A percentile compares a stretch with the other conserved stretches of the same genome.
phyloP scores from a whole-genome alignment of 106 monocot genomes.

The Dendrobium huoshanense region DNA sequence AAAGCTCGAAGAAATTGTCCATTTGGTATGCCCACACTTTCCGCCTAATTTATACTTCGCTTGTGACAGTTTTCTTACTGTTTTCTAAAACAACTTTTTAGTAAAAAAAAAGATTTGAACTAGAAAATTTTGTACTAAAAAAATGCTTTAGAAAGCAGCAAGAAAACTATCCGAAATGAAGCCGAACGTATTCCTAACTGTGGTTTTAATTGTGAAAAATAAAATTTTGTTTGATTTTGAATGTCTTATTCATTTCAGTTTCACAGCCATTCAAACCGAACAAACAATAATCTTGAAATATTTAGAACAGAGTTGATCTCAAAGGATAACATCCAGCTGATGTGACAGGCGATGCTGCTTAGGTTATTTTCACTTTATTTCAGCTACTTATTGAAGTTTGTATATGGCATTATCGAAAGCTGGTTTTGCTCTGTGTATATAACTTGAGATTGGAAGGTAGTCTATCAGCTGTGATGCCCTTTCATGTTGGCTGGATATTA shows the following conservation, averaged over 20 bases:
- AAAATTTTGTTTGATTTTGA: background rate
- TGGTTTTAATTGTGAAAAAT: background rate
- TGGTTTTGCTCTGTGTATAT: too few species aligned
- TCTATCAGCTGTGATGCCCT: too few species aligned
- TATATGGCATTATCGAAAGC: too few species aligned
- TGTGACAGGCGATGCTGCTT: background rate
- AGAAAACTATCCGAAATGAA: too few species aligned
- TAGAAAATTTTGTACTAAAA: too few species aligned
- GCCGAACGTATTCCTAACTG: background rate
- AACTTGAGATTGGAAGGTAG: too few species aligned
- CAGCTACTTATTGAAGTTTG: too few species aligned
- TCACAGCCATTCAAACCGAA: conserved; percentile 17
- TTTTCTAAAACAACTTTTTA: too few species aligned
- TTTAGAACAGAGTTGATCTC: background rate
- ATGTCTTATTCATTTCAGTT: conserved; percentile 16
- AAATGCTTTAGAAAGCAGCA: too few species aligned
- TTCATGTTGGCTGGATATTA: too few species aligned
- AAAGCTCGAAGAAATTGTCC: conserved; percentile 33
- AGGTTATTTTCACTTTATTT: background rate
- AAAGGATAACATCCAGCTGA: background rate
- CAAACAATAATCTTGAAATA: background rate
- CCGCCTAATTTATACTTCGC: background rate
- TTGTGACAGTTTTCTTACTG: too few species aligned
- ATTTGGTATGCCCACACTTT: conserved; percentile 30
- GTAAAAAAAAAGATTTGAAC: too few species aligned